Percentiles rank a stretch among this genome's conserved stretches.
phyloP scores from a whole-genome alignment of 441 rosid genomes.

The Gossypium laxum region DNA sequence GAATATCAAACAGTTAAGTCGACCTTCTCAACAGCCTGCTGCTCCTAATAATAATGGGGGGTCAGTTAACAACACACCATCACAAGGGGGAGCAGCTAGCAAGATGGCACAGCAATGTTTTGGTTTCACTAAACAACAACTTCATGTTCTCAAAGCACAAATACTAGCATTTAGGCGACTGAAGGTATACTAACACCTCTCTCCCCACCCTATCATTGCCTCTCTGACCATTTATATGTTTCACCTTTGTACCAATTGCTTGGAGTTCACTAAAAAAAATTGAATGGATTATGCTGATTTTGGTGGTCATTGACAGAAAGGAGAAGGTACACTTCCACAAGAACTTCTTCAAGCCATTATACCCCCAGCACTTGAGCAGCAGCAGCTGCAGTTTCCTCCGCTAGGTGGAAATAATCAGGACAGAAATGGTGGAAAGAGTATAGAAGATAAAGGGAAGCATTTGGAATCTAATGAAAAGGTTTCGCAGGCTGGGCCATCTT shows the following conservation, averaged over 20 bases:
- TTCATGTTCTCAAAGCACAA: conserved; percentile 97
- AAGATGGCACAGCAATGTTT: conserved; percentile 45
- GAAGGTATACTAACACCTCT: conserved; percentile 44
- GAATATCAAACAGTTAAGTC: conserved; percentile 56
- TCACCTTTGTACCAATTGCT: background rate
- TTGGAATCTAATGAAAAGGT: conserved; percentile 53
- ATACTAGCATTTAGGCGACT: conserved; percentile 91
- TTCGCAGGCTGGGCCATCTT: conserved; percentile 37
- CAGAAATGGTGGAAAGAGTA: conserved; percentile 46
- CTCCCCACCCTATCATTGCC: conserved; percentile 10
- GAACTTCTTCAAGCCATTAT: conserved; percentile 90
- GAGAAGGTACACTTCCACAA: conserved; percentile 86
- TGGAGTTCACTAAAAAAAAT: conserved; percentile 11
- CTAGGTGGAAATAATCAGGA: conserved; percentile 53
- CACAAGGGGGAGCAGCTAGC: conserved; percentile 47
- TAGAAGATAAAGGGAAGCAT: conserved; percentile 52
- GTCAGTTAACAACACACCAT: conserved; percentile 28
- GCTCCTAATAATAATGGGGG: conserved; percentile 42
- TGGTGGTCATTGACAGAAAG: conserved; percentile 54
- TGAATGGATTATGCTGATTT: conserved; percentile 13
- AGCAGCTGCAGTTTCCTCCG: conserved; percentile 45
- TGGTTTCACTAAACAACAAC: conserved; percentile 88
- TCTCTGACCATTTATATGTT: background rate
- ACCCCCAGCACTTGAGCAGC: conserved; percentile 84
- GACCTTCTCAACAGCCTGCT: conserved; percentile 44